Percentiles rank a stretch among this genome's conserved stretches.
These are phyloP conservation scores for Areca catechu DNA, from an alignment of 176 grass and related monocot genomes.

Conservation along the genomic window DNA sequence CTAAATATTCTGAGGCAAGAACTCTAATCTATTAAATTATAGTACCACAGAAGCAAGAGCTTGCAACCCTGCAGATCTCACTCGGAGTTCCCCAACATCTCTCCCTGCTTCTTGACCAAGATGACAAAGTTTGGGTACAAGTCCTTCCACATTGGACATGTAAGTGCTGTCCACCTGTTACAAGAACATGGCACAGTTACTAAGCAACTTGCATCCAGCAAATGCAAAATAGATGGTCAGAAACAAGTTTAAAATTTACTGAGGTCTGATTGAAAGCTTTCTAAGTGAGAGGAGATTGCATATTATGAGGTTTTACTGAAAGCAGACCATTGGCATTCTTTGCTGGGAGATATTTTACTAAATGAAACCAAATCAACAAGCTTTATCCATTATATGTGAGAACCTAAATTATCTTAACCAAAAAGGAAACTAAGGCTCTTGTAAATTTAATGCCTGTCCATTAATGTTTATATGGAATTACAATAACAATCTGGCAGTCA, in stretches of 20 bases:
- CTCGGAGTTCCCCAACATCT: constrained; percentile 53
- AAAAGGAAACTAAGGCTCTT: too few relatives aligned
- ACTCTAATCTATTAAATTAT: constrained; percentile 6
- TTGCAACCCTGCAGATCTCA: constrained; percentile 69
- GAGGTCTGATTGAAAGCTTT: too few relatives aligned
- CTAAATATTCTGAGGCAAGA: not conserved
- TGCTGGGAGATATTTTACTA: too few relatives aligned
- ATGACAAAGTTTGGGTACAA: constrained; percentile 88
- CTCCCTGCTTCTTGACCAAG: constrained; percentile 62
- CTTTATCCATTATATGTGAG: too few relatives aligned
- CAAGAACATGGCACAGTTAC: constrained; percentile 12
- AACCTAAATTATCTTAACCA: too few relatives aligned
- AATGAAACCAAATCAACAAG: too few relatives aligned
- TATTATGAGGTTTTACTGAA: too few relatives aligned
- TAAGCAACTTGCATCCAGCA: not conserved
- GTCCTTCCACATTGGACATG: constrained; percentile 92
- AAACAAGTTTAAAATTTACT: not conserved
- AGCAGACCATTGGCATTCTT: too few relatives aligned
- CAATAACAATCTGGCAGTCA: too few relatives aligned
- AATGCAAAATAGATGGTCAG: not conserved
- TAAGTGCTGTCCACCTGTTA: constrained; percentile 86
- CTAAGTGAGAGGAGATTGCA: too few relatives aligned
- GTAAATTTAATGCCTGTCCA: too few relatives aligned
- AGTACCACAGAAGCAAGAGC: constrained; percentile 91
- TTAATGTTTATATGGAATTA: too few relatives aligned